Conservation (phyloP, 306 rosid genomes). For the Rosa multiflora region DNA sequence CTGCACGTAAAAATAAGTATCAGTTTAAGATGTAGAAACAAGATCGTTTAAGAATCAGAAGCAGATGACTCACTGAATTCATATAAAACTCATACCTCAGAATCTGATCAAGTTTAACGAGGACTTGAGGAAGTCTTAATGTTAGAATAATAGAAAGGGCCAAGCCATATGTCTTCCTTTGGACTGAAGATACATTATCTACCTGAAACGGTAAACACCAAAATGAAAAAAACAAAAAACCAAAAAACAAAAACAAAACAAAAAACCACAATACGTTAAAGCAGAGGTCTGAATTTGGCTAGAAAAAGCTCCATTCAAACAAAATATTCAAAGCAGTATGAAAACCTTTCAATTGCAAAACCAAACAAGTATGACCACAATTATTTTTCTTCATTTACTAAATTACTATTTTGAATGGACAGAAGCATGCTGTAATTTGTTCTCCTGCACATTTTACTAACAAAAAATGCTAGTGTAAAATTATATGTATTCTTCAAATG, state of each 20-base stretch:
- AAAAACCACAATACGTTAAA: constrained; percentile 14
- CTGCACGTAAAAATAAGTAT: constrained; percentile 44
- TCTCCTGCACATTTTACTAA: not conserved
- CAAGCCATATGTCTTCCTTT: constrained; percentile 80
- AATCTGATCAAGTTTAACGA: constrained; percentile 90
- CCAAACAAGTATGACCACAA: not conserved
- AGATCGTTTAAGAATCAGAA: constrained; percentile 19
- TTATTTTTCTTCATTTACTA: not conserved
- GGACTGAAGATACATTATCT: constrained; percentile 82
- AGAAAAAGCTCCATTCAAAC: not conserved
- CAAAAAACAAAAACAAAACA: not conserved
- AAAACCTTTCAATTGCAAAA: not conserved
- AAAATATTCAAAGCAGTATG: not conserved
- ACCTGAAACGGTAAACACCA: constrained; percentile 44
- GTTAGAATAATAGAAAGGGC: constrained; percentile 90
- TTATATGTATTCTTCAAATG: not conserved
- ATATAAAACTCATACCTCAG: constrained; percentile 59
- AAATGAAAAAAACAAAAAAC: not conserved
- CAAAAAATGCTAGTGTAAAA: not conserved
- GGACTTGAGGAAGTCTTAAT: constrained; percentile 86
- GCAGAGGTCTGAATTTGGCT: constrained; percentile 15
- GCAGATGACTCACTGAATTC: constrained; percentile 18
- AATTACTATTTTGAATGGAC: not conserved
- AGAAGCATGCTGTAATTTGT: not conserved
- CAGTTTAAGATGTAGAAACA: constrained; percentile 13